Evolutionary conservation across 805 yeast genomes (phyloP).

Genomic region (Lipomyces chichibuensis): DNA sequence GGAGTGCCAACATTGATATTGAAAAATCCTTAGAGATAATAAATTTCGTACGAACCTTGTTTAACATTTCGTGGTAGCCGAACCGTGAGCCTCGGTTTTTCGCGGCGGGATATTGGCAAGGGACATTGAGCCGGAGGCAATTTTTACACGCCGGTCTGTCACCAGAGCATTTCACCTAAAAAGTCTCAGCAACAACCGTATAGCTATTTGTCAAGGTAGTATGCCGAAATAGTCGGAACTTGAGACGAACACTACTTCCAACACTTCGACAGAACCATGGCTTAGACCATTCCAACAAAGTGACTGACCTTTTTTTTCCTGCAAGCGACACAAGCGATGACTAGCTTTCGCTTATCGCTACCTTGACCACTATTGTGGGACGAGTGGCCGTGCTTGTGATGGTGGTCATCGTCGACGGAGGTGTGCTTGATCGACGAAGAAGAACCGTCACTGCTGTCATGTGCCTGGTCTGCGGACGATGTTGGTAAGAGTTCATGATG

Average conservation of each 20-base stretch:
- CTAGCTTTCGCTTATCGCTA: slow-evolving; percentile 39
- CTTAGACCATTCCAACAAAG: not conserved
- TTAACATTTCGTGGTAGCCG: slow-evolving; percentile 43
- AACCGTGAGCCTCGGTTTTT: slow-evolving; percentile 46
- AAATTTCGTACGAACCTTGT: slow-evolving; percentile 18
- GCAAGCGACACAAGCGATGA: slow-evolving; percentile 45
- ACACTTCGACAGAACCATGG: not conserved
- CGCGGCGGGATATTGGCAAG: slow-evolving; percentile 45
- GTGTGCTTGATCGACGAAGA: not conserved
- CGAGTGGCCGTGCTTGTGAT: not conserved
- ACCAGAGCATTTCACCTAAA: slow-evolving; percentile 44
- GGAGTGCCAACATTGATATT: not conserved
- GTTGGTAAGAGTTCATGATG: not conserved
- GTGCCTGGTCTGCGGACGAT: not conserved
- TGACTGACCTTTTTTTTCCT: slow-evolving; percentile 42
- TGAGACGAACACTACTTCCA: too few species aligned
- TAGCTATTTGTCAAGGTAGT: slow-evolving; percentile 1
- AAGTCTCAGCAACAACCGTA: not conserved
- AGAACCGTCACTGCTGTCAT: not conserved
- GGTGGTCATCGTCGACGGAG: not conserved
- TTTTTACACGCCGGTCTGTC: slow-evolving; percentile 46
- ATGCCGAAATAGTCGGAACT: not conserved
- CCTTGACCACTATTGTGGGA: slow-evolving; percentile 8
- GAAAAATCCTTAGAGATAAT: not conserved
- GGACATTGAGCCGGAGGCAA: slow-evolving; percentile 43